These are phyloP conservation scores for Picochlorum sp. DNA, from an alignment of 139 green algal genomes.

Conservation along the genomic window DNA sequence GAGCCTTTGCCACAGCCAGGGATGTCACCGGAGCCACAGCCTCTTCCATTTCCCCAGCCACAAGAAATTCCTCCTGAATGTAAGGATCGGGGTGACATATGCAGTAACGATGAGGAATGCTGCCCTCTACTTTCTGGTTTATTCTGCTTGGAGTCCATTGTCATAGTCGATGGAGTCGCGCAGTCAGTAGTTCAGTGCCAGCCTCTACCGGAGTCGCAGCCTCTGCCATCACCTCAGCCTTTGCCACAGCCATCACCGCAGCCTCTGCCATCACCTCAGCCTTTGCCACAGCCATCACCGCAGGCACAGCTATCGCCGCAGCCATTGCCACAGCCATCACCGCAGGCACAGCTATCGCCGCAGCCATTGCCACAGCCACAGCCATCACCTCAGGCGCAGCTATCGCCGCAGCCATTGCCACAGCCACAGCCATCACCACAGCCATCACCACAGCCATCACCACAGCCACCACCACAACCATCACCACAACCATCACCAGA, in stretches of 20 bases:
- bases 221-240: neutral
- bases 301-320: neutral
- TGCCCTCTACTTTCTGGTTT: neutral
- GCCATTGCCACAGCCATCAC: neutral
- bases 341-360: neutral
- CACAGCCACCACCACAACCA: neutral
- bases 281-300: too few species aligned
- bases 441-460: neutral
- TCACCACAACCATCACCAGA: neutral
- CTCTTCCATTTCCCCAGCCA: neutral
- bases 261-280: too few species aligned
- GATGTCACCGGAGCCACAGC: neutral
- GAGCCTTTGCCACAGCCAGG: neutral
- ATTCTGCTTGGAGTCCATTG: neutral
- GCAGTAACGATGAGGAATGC: neutral
- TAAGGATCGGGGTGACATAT: neutral
- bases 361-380: neutral
- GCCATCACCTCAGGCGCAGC: neutral
- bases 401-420: neutral
- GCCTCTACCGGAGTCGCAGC: neutral
- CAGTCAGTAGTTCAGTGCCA: neutral
- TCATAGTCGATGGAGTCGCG: neutral
- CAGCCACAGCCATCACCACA: neutral
- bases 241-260: too few species aligned
- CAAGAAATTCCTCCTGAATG: conserved; percentile 4